Evolutionary conservation across 129 eudicot genomes (phyloP).

Genomic region (Saussurea involucrata): DNA sequence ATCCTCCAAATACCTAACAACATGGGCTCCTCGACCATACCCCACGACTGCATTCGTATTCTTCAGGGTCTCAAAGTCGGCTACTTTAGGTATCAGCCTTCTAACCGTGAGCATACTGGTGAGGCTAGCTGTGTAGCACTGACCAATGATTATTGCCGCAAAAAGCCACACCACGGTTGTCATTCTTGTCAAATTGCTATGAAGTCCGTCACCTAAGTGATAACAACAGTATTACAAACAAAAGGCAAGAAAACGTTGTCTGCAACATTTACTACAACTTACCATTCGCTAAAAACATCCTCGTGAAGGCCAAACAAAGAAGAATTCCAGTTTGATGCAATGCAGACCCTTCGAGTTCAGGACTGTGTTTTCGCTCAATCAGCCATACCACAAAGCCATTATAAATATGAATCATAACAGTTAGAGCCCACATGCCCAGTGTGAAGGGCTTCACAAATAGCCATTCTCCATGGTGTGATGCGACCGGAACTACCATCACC

Average conservation of each 20-base stretch:
- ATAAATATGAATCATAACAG: slow-evolving; percentile 27
- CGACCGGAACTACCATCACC: slow-evolving; percentile 50
- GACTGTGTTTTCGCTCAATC: slow-evolving; percentile 38
- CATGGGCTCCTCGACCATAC: slow-evolving; percentile 33
- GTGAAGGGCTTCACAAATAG: slow-evolving; percentile 56
- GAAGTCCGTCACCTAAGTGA: slow-evolving; percentile 32
- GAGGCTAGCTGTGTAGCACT: slow-evolving; percentile 62
- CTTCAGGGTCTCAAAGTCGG: slow-evolving; percentile 32
- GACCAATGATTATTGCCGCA: slow-evolving; percentile 44
- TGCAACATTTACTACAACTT: slow-evolving; percentile 4
- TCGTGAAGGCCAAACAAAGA: slow-evolving; percentile 22
- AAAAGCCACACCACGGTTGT: slow-evolving; percentile 49
- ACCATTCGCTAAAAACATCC: slow-evolving; percentile 25
- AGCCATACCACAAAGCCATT: slow-evolving; percentile 53
- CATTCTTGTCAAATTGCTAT: slow-evolving; percentile 45
- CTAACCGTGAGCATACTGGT: slow-evolving; percentile 54
- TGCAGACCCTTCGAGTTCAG: slow-evolving; percentile 35
- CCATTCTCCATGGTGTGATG: slow-evolving; percentile 35
- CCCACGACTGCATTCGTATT: slow-evolving; percentile 31
- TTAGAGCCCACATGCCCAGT: slow-evolving; percentile 42
- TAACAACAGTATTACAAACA: neutral
- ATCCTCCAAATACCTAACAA: slow-evolving; percentile 29
- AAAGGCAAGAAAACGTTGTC: neutral
- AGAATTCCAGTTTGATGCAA: slow-evolving; percentile 34
- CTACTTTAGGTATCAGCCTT: slow-evolving; percentile 32